Percentiles rank a stretch among this genome's conserved stretches.
These are phyloP conservation scores for Starmerella scarabaei DNA, from an alignment of 805 yeast species.

Conservation along the genomic window DNA sequence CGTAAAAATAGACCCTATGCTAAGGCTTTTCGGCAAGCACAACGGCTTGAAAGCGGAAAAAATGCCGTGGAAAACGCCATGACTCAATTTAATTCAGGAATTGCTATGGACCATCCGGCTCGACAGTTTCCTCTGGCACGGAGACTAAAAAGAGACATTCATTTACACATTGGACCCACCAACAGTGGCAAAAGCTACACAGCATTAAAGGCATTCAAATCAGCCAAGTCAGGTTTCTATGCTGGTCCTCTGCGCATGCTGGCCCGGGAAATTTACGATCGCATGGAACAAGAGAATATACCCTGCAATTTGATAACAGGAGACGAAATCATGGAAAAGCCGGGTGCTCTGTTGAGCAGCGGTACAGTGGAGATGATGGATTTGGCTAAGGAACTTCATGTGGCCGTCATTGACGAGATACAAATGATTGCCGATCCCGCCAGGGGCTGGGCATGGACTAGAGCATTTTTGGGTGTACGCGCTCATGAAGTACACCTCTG, in stretches of 20 bases:
- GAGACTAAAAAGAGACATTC: conserved; percentile 57
- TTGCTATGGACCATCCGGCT: conserved; percentile 45
- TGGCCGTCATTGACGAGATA: conserved; percentile 87
- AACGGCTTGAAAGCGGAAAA: too few species aligned
- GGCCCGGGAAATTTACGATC: conserved; percentile 83
- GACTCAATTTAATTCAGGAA: background rate
- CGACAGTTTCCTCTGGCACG: conserved; percentile 83
- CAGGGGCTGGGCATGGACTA: conserved; percentile 92
- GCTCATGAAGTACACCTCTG: conserved; percentile 84
- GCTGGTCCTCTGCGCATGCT: conserved; percentile 89
- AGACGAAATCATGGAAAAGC: conserved; percentile 71
- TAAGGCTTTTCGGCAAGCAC: too few species aligned
- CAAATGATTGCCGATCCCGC: conserved; percentile 76
- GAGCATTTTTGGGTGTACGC: conserved; percentile 71
- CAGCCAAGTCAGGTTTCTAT: conserved; percentile 63
- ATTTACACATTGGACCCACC: conserved; percentile 97
- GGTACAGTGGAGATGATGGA: conserved; percentile 94
- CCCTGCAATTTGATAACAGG: conserved; percentile 85
- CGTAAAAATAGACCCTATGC: too few species aligned
- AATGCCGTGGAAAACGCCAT: too few species aligned
- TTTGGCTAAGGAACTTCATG: conserved; percentile 53
- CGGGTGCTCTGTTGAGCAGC: conserved; percentile 65
- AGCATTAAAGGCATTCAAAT: conserved; percentile 57
- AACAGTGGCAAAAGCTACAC: conserved; percentile 88
- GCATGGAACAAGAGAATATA: conserved; percentile 52